Evolutionary conservation across 2,329 filamentous ascomycete species (phyloP), one percentile per base, ranked within the genome.

Genomic region (Ophiocordyceps camponoti-leonardi): DNA sequence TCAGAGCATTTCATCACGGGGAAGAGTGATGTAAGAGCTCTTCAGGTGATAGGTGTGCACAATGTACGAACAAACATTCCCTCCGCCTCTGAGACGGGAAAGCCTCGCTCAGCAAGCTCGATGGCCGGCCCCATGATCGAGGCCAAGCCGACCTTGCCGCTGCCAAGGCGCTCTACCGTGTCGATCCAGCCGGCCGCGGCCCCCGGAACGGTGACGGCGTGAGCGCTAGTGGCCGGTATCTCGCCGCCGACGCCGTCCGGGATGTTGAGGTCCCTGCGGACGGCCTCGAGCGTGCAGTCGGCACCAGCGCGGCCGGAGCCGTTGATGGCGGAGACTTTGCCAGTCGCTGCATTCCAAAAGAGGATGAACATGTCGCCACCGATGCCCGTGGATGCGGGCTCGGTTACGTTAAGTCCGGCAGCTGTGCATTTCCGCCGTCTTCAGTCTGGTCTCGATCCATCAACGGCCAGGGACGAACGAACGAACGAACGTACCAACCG

Each of bases 351-450:
- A 58, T 93, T 77, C 67, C 90, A 96, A 70, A 78, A 95, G 33
- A 96, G 76, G 61, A 88, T 88, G 66, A 96, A 98, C 79, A 94
- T 87, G 65, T 98, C 92, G 50, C 92, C 92, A 47, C 92, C 92
- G 49, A 98, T 95, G 39, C 92, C 92, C 1, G 92, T 96, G 6
- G 84, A 92, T 48, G 80, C 79, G 8, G 92, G 92, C 59, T 98
- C 92, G 0, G 90, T 94, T 58, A 96, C 76, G 64, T 95, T 96
- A 47, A 98, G 71, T 6, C 80, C 87, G 30, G 92, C 92, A 41
- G 92, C 90, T 86, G 47, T 12, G 18, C 11, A 23, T 18, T 4
- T 7, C 19, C 22, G 41, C 22, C 20, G 11, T 23, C 14, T 12
- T 22, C 26, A 42, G n/a, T 42, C 16, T 6, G 19, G 19, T 20